Conservation (phyloP, 169 alveolate species). For the Cryptosporidium tyzzeri region DNA sequence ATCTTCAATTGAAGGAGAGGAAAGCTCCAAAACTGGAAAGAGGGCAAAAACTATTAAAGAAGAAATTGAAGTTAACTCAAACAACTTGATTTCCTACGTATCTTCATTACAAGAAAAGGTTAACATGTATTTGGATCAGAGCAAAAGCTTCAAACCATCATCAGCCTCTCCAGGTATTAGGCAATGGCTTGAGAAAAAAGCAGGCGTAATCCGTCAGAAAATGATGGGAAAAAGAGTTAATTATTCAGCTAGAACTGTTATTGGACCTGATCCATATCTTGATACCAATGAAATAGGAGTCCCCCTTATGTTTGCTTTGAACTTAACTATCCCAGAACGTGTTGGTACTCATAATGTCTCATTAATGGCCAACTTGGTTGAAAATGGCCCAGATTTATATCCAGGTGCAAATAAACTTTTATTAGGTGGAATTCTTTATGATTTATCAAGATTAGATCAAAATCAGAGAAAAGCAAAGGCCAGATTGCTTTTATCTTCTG, state of each 20-base stretch:
- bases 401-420: conserved; percentile 95
- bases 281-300: conserved; percentile 97
- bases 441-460: conserved; percentile 80
- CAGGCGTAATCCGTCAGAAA: conserved; percentile 97
- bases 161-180: conserved; percentile 90
- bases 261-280: conserved; percentile 98
- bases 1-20: conserved; percentile 15
- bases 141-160: conserved; percentile 81
- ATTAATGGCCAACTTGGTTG: conserved; percentile 88
- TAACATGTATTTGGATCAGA: conserved; percentile 76
- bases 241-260: conserved; percentile 97
- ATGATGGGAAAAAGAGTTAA: conserved; percentile 99
- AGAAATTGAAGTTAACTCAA: conserved; percentile 76
- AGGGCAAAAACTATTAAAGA: conserved; percentile 79
- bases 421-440: conserved; percentile 76
- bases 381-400: conserved; percentile 94
- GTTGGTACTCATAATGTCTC: conserved; percentile 91
- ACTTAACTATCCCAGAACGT: conserved; percentile 94
- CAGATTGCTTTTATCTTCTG: conserved; percentile 81
- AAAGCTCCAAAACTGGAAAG: conserved; percentile 79
- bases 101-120: conserved; percentile 73
- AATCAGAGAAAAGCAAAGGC: conserved; percentile 90
- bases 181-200: conserved; percentile 95
- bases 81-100: conserved; percentile 50
- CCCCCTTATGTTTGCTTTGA: conserved; percentile 94